Conservation (phyloP, 108 stramenopile species). For the Discostella stelligeroides region DNA sequence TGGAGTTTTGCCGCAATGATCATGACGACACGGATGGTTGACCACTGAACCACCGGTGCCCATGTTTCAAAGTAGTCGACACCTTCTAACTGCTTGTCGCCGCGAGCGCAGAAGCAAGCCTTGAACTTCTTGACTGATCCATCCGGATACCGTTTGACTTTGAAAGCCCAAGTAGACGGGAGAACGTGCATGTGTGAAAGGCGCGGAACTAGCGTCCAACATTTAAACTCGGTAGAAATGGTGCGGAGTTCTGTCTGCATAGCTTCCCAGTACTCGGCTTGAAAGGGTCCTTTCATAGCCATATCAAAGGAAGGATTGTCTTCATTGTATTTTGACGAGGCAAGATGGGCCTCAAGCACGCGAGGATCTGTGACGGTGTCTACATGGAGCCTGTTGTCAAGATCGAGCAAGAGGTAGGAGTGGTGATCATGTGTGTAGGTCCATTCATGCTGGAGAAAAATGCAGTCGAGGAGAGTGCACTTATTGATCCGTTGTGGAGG, state of each 20-base stretch:
- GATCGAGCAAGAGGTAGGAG: neutral
- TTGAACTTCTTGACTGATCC: slow-evolving; percentile 54
- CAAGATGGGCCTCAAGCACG: slow-evolving; percentile 23
- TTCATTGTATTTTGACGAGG: slow-evolving; percentile 26
- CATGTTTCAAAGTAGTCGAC: slow-evolving; percentile 44
- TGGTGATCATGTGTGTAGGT: neutral
- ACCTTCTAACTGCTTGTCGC: slow-evolving; percentile 37
- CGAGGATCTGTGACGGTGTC: slow-evolving; percentile 18
- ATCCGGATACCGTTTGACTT: slow-evolving; percentile 53
- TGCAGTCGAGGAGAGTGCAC: no score
- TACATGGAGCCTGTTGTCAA: neutral
- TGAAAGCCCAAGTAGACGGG: slow-evolving; percentile 55
- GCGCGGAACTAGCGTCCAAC: slow-evolving; percentile 30
- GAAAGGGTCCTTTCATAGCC: slow-evolving; percentile 40
- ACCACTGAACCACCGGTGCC: slow-evolving; percentile 59
- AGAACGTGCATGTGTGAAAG: slow-evolving; percentile 23
- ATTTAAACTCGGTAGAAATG: slow-evolving; percentile 13
- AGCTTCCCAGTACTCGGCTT: slow-evolving; percentile 37
- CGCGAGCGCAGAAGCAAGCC: slow-evolving; percentile 49
- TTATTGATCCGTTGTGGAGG: neutral
- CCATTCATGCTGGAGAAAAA: no score
- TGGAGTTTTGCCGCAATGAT: slow-evolving; percentile 9
- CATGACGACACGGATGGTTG: slow-evolving; percentile 36
- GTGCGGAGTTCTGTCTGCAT: slow-evolving; percentile 33
- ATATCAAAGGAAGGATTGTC: slow-evolving; percentile 41